Conservation (phyloP, 257 asterid genomes). For the Petunia axillaris region DNA sequence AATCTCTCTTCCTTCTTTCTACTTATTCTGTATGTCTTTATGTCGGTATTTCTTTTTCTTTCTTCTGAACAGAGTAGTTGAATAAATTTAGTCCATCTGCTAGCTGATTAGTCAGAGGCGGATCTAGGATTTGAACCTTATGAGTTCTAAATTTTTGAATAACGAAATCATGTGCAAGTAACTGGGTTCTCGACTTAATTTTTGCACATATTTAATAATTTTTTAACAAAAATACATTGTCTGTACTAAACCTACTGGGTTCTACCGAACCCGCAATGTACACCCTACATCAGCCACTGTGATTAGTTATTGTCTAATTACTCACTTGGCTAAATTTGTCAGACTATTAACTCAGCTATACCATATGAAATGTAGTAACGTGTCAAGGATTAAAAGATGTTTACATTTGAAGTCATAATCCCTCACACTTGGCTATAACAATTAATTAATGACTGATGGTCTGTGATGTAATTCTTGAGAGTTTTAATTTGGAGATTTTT, state of each 20-base stretch:
- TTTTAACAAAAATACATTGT: too few relatives aligned
- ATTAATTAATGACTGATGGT: neutral
- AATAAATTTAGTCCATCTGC: neutral
- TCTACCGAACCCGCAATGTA: too few relatives aligned
- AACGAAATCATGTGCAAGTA: too few relatives aligned
- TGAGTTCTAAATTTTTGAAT: too few relatives aligned
- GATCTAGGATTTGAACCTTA: too few relatives aligned
- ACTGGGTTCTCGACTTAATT: too few relatives aligned
- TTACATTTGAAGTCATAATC: neutral
- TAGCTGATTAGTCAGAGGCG: neutral
- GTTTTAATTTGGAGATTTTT: neutral
- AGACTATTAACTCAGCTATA: neutral
- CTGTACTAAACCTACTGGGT: too few relatives aligned
- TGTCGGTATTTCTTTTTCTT: neutral
- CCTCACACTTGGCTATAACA: constrained; percentile 6
- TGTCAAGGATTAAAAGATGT: constrained; percentile 8
- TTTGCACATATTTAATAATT: too few relatives aligned
- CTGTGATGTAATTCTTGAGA: neutral
- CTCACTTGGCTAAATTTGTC: neutral
- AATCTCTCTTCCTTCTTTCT: constrained; percentile 1
- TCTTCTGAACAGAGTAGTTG: constrained; percentile 1
- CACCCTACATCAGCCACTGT: too few relatives aligned
- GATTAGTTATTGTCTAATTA: constrained; percentile 9
- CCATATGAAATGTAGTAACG: neutral
- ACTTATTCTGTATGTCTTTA: neutral